phyloP scores from a whole-genome alignment of 805 yeast species.

The Ogataea haglerorum region DNA sequence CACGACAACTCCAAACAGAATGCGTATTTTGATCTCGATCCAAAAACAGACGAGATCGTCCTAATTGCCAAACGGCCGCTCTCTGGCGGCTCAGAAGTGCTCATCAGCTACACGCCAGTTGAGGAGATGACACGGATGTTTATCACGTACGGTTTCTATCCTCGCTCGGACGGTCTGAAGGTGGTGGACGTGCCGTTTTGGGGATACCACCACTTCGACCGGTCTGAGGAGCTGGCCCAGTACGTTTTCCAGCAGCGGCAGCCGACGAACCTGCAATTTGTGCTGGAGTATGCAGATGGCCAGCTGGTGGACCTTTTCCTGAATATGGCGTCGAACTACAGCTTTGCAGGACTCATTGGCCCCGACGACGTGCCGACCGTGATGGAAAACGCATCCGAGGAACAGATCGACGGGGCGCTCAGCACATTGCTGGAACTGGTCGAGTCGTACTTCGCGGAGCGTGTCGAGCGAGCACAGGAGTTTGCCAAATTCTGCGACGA shows the following conservation, averaged over 20 bases:
- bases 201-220: slow-evolving; percentile 25
- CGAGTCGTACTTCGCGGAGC: slow-evolving; percentile 10
- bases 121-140: slow-evolving; percentile 42
- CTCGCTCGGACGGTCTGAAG: slow-evolving; percentile 26
- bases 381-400: slow-evolving; percentile 12
- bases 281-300: slow-evolving; percentile 24
- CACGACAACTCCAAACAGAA: slow-evolving; percentile 46
- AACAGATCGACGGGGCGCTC: slow-evolving; percentile 16
- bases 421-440: slow-evolving; percentile 14
- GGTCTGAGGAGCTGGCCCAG: slow-evolving; percentile 11
- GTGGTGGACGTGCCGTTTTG: slow-evolving; percentile 36
- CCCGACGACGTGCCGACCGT: slow-evolving; percentile 22
- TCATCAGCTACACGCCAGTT: slow-evolving; percentile 41
- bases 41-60: slow-evolving; percentile 3
- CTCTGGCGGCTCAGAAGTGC: slow-evolving; percentile 31
- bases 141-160: slow-evolving; percentile 46
- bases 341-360: slow-evolving; percentile 32
- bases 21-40: slow-evolving; percentile 51
- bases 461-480: slow-evolving; percentile 8
- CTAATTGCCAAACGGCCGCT: neutral
- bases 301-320: slow-evolving; percentile 21
- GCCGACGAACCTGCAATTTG: slow-evolving; percentile 40
- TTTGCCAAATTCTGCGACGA: slow-evolving; percentile 17
- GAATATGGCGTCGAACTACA: slow-evolving; percentile 32
- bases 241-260: slow-evolving; percentile 34